These are phyloP conservation scores for Mixia osmundae DNA, from an alignment of 1,284 basidiomycete species.

Conservation along the genomic window DNA sequence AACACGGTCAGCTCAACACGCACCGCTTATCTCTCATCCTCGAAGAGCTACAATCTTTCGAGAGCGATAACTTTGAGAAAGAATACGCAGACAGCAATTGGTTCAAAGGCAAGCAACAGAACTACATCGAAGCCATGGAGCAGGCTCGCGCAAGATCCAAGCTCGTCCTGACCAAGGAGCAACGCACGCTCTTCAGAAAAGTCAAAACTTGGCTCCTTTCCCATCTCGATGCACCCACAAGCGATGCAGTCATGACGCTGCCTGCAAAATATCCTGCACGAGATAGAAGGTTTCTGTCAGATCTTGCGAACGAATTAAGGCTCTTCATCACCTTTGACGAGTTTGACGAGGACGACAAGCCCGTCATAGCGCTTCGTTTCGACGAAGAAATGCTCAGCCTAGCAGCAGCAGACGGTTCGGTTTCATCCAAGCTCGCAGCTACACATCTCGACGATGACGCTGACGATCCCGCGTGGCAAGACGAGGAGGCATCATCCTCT, in stretches of 20 bases:
- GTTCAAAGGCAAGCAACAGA: slow-evolving; percentile 69
- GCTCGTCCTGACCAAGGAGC: slow-evolving; percentile 26
- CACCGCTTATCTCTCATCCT: slow-evolving; percentile 63
- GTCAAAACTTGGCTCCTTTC: slow-evolving; percentile 46
- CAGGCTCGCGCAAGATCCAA: slow-evolving; percentile 7
- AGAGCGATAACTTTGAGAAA: slow-evolving; percentile 69
- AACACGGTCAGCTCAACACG: slow-evolving; percentile 59
- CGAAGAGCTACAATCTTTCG: slow-evolving; percentile 66
- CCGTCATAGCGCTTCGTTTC: slow-evolving; percentile 27
- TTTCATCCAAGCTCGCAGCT: slow-evolving; percentile 21
- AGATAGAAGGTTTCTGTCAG: slow-evolving; percentile 51
- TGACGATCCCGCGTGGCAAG: slow-evolving; percentile 11
- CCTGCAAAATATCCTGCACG: slow-evolving; percentile 50
- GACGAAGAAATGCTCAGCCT: slow-evolving; percentile 23
- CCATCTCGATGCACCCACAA: slow-evolving; percentile 9
- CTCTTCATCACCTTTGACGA: slow-evolving; percentile 67
- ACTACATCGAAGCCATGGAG: slow-evolving; percentile 33
- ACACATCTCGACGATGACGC: slow-evolving; percentile 21
- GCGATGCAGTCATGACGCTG: slow-evolving; percentile 35
- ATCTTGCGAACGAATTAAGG: slow-evolving; percentile 48
- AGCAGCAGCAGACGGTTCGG: slow-evolving; percentile 28
- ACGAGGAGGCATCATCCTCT: slow-evolving; percentile 12
- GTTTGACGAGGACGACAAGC: slow-evolving; percentile 53
- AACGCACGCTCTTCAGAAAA: slow-evolving; percentile 48
- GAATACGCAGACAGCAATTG: slow-evolving; percentile 70